Percentiles rank a stretch among this genome's conserved stretches.
phyloP scores from a whole-genome alignment of 2,329 filamentous ascomycete species.

The Aureobasidium sp. region DNA sequence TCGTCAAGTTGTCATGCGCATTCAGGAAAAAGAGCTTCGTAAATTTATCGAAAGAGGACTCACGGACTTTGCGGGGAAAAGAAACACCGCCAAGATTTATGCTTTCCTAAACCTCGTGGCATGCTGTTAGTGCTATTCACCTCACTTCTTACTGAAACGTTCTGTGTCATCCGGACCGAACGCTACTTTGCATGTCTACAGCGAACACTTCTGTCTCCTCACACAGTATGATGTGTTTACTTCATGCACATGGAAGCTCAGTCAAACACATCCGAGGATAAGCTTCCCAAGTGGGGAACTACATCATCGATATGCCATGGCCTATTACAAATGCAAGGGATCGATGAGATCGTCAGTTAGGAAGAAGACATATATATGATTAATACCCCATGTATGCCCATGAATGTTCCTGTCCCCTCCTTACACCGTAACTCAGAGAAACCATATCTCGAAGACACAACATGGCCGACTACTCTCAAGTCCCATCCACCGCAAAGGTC shows the following conservation, averaged over 20 bases:
- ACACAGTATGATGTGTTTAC: too few relatives aligned
- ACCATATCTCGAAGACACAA: neutral
- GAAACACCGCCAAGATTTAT: neutral
- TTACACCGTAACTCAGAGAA: neutral
- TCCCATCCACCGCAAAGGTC: conserved; percentile 31
- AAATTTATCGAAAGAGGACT: neutral
- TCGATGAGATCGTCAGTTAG: neutral
- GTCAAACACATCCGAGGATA: neutral
- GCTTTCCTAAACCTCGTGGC: neutral
- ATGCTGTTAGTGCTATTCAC: neutral
- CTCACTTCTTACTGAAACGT: neutral
- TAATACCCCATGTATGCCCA: neutral
- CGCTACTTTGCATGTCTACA: too few relatives aligned
- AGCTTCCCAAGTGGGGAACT: conserved; percentile 7
- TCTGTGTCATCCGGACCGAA: too few relatives aligned
- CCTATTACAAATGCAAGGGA: neutral
- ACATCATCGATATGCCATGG: conserved; percentile 2
- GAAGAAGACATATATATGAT: too few relatives aligned
- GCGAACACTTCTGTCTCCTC: too few relatives aligned
- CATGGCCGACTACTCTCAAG: conserved; percentile 22
- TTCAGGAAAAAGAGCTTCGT: neutral
- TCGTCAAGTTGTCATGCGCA: neutral
- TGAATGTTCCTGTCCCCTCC: neutral
- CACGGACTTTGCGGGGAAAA: conserved; percentile 1
- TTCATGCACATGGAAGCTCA: neutral